phyloP scores from a whole-genome alignment of 768 basidiomycete species.

The Daedaleopsis sinensis region DNA sequence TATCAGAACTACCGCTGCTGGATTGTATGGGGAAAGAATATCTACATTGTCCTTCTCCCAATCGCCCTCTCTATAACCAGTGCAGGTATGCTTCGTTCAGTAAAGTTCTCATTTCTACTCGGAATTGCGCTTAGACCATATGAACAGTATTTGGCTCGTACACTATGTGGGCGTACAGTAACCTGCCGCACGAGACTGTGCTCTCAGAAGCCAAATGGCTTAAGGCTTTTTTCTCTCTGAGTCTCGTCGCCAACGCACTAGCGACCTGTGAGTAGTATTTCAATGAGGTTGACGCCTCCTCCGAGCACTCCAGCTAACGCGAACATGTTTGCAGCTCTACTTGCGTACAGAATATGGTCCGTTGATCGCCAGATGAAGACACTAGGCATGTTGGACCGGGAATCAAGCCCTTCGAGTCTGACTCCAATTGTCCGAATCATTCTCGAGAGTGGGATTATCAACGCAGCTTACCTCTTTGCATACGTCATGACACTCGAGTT shows the following conservation, averaged over 20 bases:
- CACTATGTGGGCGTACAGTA: slow-evolving; percentile 8
- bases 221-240: slow-evolving; percentile 3
- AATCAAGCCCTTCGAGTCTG: not conserved
- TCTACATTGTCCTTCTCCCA: not conserved
- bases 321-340: not conserved
- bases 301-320: no score
- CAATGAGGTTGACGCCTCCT: no score
- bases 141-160: slow-evolving; percentile 1
- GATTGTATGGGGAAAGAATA: not conserved
- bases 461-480: slow-evolving; percentile 19
- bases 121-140: not conserved
- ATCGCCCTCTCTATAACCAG: not conserved
- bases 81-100: not conserved
- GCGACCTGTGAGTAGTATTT: slow-evolving; percentile 11
- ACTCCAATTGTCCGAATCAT: slow-evolving; percentile 11
- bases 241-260: slow-evolving; percentile 7
- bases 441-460: slow-evolving; percentile 18
- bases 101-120: not conserved
- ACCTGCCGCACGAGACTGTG: not conserved
- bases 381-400: not conserved
- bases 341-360: not conserved
- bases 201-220: slow-evolving; percentile 8
- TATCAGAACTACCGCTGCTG: not conserved
- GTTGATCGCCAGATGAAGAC: not conserved
- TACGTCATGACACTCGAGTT: slow-evolving; percentile 7